A percentile compares a stretch with the other conserved stretches of the same genome.
Conservation (phyloP, 163 green algal genomes). For the Scenedesmus sp. region DNA sequence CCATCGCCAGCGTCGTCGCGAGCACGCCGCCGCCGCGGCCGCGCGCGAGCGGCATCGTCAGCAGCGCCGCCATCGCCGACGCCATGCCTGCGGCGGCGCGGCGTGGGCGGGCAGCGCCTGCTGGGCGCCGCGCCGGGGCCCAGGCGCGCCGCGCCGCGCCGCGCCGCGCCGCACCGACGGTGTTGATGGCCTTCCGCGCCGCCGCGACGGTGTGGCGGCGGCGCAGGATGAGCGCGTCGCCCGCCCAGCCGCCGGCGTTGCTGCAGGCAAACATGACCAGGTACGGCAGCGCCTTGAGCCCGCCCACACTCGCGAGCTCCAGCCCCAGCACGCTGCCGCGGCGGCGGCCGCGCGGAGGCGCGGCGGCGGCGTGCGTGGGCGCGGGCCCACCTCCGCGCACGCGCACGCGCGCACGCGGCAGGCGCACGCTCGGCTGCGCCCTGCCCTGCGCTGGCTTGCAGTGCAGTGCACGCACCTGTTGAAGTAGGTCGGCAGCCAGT, state of each 20-base stretch:
- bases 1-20: conserved; percentile 73
- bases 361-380: too few species aligned
- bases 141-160: background rate
- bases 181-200: conserved; percentile 86
- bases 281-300: conserved; percentile 89
- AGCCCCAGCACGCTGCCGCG: conserved; percentile 49
- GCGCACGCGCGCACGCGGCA: background rate
- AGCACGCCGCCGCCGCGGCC: conserved; percentile 59
- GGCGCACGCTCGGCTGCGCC: background rate
- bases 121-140: background rate
- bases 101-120: background rate
- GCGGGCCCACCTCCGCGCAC: background rate
- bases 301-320: conserved; percentile 75
- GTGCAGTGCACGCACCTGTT: conserved; percentile 59
- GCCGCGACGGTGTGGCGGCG: conserved; percentile 55
- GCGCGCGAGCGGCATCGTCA: conserved; percentile 75
- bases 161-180: conserved; percentile 45
- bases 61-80: conserved; percentile 64
- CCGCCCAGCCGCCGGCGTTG: conserved; percentile 89
- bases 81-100: conserved; percentile 17
- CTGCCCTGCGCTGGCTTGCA: too few species aligned
- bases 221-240: conserved; percentile 84
- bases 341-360: background rate
- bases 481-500: conserved; percentile 99
- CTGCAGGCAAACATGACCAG: conserved; percentile 94